Evolutionary conservation across 2,329 filamentous ascomycete species (phyloP).

Genomic region (Teratosphaeria pseudoeucalypti): DNA sequence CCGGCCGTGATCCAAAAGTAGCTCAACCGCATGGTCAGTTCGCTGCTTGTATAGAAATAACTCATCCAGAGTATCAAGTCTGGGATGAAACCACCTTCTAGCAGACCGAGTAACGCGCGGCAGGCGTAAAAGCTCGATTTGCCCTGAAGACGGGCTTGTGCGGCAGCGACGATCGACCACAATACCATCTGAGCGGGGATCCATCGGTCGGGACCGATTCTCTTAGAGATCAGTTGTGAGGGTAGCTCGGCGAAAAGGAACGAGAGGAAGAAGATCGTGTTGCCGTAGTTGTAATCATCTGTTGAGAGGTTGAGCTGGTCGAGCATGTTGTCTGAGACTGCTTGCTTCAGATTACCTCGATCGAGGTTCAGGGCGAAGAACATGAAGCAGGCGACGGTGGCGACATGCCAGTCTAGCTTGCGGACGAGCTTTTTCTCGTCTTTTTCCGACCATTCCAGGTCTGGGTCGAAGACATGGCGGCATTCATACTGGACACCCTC

Average conservation of each 20-base stretch:
- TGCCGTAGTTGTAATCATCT: conserved; percentile 39
- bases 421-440: conserved; percentile 48
- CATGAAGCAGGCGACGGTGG: conserved; percentile 43
- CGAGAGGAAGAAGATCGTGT: conserved; percentile 61
- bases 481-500: conserved; percentile 42
- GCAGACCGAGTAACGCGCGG: conserved; percentile 30
- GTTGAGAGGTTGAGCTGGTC: conserved; percentile 39
- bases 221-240: conserved; percentile 35
- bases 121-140: conserved; percentile 29
- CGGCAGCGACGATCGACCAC: conserved; percentile 35
- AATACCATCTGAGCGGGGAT: conserved; percentile 30
- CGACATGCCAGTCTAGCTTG: conserved; percentile 41
- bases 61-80: conserved; percentile 56
- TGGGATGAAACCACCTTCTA: conserved; percentile 47
- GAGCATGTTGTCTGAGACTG: conserved; percentile 31
- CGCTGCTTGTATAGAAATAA: conserved; percentile 65
- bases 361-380: conserved; percentile 46
- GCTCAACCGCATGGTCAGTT: conserved; percentile 56
- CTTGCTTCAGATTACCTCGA: conserved; percentile 38
- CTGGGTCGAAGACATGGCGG: conserved; percentile 48
- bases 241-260: conserved; percentile 50
- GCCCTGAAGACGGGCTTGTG: conserved; percentile 24
- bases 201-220: conserved; percentile 34
- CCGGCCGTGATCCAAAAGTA: conserved; percentile 57
- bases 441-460: conserved; percentile 44